Conservation (phyloP, 2,329 filamentous ascomycete species). For the Bimuria novae-zelandiae region DNA sequence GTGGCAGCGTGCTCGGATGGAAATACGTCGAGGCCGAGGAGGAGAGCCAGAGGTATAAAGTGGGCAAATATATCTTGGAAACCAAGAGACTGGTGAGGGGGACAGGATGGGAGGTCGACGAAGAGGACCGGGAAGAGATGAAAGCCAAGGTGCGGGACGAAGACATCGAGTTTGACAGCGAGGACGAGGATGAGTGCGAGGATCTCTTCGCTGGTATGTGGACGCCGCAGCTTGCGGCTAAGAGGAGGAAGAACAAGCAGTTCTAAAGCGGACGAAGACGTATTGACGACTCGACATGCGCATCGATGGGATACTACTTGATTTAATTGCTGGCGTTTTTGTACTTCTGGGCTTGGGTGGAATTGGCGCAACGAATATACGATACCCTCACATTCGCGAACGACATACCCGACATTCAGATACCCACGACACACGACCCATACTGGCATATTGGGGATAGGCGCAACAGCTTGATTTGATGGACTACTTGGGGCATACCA, state of each 20-base stretch:
- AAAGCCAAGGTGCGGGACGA: constrained; percentile 22
- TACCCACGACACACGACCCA: neutral
- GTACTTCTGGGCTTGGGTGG: neutral
- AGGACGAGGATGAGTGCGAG: constrained; percentile 70
- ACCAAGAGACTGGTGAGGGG: constrained; percentile 59
- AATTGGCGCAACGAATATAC: neutral
- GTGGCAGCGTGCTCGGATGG: constrained; percentile 64
- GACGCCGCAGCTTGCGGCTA: constrained; percentile 59
- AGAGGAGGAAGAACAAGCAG: constrained; percentile 31
- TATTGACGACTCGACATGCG: no score
- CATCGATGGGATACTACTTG: neutral
- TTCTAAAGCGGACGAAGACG: neutral
- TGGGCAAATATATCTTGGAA: constrained; percentile 70
- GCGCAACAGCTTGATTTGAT: constrained; percentile 5
- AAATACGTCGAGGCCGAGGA: constrained; percentile 68
- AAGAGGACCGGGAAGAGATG: constrained; percentile 25
- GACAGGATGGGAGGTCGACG: constrained; percentile 57
- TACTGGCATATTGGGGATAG: neutral
- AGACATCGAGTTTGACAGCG: constrained; percentile 64
- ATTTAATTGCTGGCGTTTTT: neutral
- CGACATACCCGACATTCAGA: neutral
- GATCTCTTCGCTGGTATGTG: constrained; percentile 67
- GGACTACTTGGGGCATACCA: constrained; percentile 5
- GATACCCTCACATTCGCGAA: constrained; percentile 4
- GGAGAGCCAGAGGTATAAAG: constrained; percentile 65